A percentile compares a stretch with the other conserved stretches of the same genome.
Conservation (phyloP, 163 green algal genomes). For the Volvox carteri region DNA sequence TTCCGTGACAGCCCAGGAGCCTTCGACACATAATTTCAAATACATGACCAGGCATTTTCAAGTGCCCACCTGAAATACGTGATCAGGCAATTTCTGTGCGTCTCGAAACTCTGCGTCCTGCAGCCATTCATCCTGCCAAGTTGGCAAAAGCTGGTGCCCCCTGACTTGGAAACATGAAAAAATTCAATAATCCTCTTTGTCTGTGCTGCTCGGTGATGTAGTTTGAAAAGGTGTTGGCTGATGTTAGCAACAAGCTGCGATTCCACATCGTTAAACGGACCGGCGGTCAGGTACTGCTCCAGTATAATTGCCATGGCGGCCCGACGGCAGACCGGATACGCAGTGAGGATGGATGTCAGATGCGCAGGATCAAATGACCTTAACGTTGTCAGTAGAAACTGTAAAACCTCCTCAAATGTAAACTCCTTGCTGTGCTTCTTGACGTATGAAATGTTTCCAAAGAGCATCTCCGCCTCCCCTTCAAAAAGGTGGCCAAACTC, state of each 20-base stretch:
- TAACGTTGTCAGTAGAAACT: conserved; percentile 14
- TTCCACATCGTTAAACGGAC: conserved; percentile 14
- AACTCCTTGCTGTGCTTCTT: neutral
- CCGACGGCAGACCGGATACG: conserved; percentile 38
- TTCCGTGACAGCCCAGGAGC: no score
- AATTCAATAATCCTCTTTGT: conserved; percentile 57
- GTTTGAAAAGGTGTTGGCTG: neutral
- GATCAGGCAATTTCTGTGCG: conserved; percentile 33
- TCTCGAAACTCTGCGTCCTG: conserved; percentile 29
- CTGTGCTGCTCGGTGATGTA: conserved; percentile 35
- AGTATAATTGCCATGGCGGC: neutral
- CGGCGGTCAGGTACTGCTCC: conserved; percentile 7
- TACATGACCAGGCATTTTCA: no score
- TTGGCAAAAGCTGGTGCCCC: conserved; percentile 54
- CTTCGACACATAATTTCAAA: no score
- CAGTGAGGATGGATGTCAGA: conserved; percentile 27
- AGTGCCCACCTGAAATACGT: conserved; percentile 45
- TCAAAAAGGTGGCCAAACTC: conserved; percentile 35
- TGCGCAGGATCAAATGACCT: conserved; percentile 9
- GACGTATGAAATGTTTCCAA: conserved; percentile 44
- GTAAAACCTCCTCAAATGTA: neutral
- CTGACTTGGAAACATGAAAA: conserved; percentile 55
- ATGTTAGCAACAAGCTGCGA: neutral
- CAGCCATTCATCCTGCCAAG: conserved; percentile 52
- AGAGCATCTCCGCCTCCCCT: conserved; percentile 7